These are phyloP conservation scores for Hymenoscyphus linearis DNA, from an alignment of 2,329 filamentous ascomycete genomes.

Conservation along the genomic window DNA sequence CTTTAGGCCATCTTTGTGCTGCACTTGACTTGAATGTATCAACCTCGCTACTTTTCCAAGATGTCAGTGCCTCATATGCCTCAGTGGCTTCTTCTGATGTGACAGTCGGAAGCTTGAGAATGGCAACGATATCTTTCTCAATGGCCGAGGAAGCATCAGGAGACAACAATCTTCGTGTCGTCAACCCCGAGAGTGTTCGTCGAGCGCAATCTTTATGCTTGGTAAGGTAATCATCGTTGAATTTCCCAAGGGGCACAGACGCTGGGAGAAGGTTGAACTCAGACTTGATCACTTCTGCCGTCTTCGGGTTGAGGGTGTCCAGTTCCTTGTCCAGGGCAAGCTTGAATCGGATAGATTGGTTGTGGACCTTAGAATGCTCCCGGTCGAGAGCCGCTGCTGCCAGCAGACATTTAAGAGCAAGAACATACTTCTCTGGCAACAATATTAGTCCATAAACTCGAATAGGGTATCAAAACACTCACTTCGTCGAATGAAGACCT, in stretches of 20 bases:
- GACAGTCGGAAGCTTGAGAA: constrained; percentile 46
- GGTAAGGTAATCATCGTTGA: constrained; percentile 61
- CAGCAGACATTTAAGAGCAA: constrained; percentile 80
- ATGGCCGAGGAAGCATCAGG: constrained; percentile 48
- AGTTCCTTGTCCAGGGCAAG: constrained; percentile 51
- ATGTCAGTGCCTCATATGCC: constrained; percentile 44
- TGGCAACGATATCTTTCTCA: constrained; percentile 58
- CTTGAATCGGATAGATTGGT: constrained; percentile 67
- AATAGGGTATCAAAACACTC: constrained; percentile 35
- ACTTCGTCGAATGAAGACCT: constrained; percentile 83
- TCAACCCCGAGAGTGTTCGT: constrained; percentile 60
- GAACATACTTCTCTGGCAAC: constrained; percentile 70
- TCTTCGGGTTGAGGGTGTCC: constrained; percentile 46
- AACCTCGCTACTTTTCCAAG: constrained; percentile 46
- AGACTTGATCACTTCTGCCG: constrained; percentile 62
- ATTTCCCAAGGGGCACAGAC: constrained; percentile 52
- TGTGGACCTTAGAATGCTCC: constrained; percentile 66
- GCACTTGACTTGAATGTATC: constrained; percentile 46
- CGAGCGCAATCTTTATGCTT: constrained; percentile 56
- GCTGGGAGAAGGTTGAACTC: constrained; percentile 59
- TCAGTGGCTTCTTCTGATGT: constrained; percentile 52
- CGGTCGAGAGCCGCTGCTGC: constrained; percentile 65
- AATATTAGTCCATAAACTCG: constrained; percentile 25
- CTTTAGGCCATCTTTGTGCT: constrained; percentile 39
- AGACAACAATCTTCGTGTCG: constrained; percentile 53